Evolutionary conservation across 2,329 filamentous ascomycete species (phyloP), one percentile per base, ranked within the genome.

Genomic region (Immersiporthe knoxdaviesiana): DNA sequence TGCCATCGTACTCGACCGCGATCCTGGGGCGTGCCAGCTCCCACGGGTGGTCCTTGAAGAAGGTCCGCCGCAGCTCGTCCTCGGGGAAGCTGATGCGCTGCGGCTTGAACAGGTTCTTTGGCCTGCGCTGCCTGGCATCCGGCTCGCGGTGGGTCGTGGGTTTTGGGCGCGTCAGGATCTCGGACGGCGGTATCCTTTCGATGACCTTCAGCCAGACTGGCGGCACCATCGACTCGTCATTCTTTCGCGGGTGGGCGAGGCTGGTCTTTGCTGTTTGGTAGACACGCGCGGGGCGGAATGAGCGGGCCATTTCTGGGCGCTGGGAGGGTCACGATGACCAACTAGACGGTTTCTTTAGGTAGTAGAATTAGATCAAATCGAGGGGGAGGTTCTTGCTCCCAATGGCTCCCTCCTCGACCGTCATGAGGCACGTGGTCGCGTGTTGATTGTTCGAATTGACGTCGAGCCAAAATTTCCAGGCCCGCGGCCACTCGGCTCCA

Each of bases 41-140:
- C 96, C 96, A 99, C 6, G 96, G 96, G 78, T 99, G 96, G 79
- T 99, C 95, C 76, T 86, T 89, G 83, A 92, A 99, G 82, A 98
- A 99, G 37, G 90, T 88, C 74, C 82, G 84, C 72, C 96, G 90
- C 76, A 99, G 84, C 70, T 83, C 81, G 80, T 99, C 96, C 79
- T 99, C 96, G 70, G 91, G 88, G 78, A 96, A 97, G 66, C 82
- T 83, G 72, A 99, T 90, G 69, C 84, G 81, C 73, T 94, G 87
- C 1, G 96, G 96, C 74, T 90, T 88, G 84, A 94, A 98, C 75
- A 97, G 82, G 74, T 90, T 88, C 80, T 89, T 93, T 39, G 91
- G 85, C 78, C 90, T 92, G 78, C 85, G 84, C 65, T 81, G 80
- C 75, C 85, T 88, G n/a, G 78, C 77, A 70, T 81, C 77, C 4